Conservation (phyloP, 2,329 filamentous ascomycete species). For the Fusarium sororula region DNA sequence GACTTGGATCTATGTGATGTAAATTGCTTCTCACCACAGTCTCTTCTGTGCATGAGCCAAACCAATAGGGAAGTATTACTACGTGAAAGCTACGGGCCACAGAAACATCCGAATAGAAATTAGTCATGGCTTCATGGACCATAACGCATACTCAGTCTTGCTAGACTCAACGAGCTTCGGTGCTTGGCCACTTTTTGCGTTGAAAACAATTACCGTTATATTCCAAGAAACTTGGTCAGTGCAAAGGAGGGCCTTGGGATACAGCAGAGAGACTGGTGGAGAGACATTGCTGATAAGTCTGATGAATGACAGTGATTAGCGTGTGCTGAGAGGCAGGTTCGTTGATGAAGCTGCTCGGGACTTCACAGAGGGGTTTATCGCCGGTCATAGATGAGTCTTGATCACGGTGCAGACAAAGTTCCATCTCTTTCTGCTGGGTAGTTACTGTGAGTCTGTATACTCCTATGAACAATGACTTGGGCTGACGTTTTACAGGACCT, state of each 20-base stretch:
- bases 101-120: fast-evolving
- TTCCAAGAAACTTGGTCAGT: not conserved
- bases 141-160: not conserved
- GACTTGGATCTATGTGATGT: not conserved
- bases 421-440: not conserved
- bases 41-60: not conserved
- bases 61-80: not conserved
- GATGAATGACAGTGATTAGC: not conserved
- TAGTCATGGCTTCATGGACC: not conserved
- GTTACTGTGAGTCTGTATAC: too few relatives aligned
- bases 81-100: not conserved
- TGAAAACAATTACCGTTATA: not conserved
- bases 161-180: not conserved
- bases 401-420: fast-evolving
- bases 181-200: not conserved
- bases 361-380: not conserved
- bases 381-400: not conserved
- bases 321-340: not conserved
- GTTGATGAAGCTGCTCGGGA: not conserved
- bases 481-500: too few relatives aligned
- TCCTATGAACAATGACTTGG: not conserved
- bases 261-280: not conserved
- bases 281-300: not conserved
- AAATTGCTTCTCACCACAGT: not conserved
- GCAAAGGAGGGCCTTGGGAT: not conserved